phyloP scores from a whole-genome alignment of 2,329 filamentous ascomycete genomes.

The Magnaporthiopsis incrustans region DNA sequence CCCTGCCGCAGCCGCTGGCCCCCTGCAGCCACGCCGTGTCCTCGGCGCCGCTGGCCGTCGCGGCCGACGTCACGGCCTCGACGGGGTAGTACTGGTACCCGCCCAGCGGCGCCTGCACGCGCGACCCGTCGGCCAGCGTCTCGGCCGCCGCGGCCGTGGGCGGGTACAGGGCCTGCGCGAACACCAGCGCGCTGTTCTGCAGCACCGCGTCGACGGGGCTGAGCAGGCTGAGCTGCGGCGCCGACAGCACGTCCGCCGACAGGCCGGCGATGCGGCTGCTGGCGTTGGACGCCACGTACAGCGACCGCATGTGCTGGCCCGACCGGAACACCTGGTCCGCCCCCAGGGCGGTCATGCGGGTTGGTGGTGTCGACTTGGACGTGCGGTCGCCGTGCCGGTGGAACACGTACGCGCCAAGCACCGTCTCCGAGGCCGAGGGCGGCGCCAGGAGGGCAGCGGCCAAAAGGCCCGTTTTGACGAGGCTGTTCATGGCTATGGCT shows the following conservation, averaged over 20 bases:
- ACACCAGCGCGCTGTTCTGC: conserved; percentile 70
- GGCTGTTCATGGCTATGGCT: neutral
- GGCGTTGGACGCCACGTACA: conserved; percentile 60
- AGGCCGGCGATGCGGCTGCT: conserved; percentile 57
- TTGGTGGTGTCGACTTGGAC: conserved; percentile 63
- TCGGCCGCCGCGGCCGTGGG: conserved; percentile 55
- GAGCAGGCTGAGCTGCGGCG: conserved; percentile 63
- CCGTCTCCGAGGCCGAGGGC: conserved; percentile 46
- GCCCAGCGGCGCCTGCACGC: conserved; percentile 58
- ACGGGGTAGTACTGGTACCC: conserved; percentile 84
- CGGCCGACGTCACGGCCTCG: conserved; percentile 44
- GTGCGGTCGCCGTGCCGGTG: conserved; percentile 86
- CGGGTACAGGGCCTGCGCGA: conserved; percentile 82
- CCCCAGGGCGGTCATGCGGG: conserved; percentile 70
- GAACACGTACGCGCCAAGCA: conserved; percentile 81
- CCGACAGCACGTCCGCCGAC: conserved; percentile 55
- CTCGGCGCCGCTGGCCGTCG: conserved; percentile 45
- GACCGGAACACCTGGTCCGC: conserved; percentile 66
- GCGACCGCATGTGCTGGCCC: conserved; percentile 66
- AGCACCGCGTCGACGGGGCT: conserved; percentile 71
- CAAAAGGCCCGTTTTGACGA: conserved; percentile 4
- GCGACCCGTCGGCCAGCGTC: conserved; percentile 62
- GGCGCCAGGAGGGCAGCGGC: conserved; percentile 7
- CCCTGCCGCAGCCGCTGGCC: conserved; percentile 46
- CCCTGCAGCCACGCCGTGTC: conserved; percentile 52